Conservation (phyloP, 2,329 filamentous ascomycete species). For the Orbilia javanica region DNA sequence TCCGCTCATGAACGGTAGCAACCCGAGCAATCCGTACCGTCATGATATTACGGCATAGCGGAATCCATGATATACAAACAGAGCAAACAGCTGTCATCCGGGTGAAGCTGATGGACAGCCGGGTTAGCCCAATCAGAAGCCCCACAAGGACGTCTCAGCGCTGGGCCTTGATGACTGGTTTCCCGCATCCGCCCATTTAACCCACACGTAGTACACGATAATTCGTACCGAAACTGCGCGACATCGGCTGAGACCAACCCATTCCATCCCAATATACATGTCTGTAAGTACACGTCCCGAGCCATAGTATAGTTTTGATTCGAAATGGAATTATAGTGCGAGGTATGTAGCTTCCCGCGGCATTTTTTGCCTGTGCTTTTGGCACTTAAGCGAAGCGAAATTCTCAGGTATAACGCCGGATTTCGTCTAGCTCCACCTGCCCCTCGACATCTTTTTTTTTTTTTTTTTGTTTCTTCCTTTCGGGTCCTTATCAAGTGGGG, state of each 20-base stretch:
- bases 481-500: background rate
- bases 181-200: background rate
- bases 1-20: background rate
- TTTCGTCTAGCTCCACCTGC: slow-evolving; percentile 11
- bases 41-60: background rate
- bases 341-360: slow-evolving; percentile 18
- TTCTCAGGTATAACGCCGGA: background rate
- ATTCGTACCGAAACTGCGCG: background rate
- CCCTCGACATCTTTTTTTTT: background rate
- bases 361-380: slow-evolving; percentile 13
- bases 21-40: background rate
- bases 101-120: background rate
- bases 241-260: background rate
- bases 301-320: background rate
- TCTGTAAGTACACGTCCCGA: background rate
- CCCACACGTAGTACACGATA: background rate
- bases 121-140: slow-evolving; percentile 11
- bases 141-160: background rate
- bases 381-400: background rate
- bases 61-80: too few species aligned
- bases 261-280: background rate
- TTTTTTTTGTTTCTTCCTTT: background rate
- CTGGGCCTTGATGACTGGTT: background rate
- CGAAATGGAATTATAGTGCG: background rate
- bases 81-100: background rate